Evolutionary conservation across 805 yeast genomes (phyloP).

Genomic region (Candida piceae): DNA sequence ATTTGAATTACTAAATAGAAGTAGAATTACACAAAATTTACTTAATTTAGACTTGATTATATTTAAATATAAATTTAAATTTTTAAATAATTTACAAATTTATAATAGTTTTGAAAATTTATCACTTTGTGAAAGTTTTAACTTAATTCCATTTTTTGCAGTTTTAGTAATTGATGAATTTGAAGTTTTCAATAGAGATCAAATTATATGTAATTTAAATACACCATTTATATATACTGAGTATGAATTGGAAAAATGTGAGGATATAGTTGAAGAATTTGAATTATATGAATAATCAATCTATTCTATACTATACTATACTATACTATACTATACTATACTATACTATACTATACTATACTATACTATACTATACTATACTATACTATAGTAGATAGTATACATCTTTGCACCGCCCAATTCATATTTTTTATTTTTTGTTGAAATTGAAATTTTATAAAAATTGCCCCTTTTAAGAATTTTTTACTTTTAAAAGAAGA

Average conservation of each 20-base stretch:
- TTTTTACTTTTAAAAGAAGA: no score
- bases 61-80: conserved; percentile 7
- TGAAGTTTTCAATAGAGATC: conserved; percentile 18
- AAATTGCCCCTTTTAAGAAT: no score
- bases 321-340: no score
- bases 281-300: no score
- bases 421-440: no score
- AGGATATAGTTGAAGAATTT: neutral
- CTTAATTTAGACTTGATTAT: conserved; percentile 13
- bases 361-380: neutral
- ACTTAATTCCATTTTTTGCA: conserved; percentile 10
- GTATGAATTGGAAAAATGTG: neutral
- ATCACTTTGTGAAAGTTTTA: neutral
- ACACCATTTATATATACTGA: conserved; percentile 15
- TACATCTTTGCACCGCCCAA: no score
- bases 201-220: conserved; percentile 8
- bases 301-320: no score
- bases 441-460: no score
- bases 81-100: conserved; percentile 12
- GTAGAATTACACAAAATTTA: conserved; percentile 12
- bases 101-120: conserved; percentile 5
- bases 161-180: conserved; percentile 14
- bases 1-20: conserved; percentile 16
- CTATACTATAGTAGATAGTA: no score
- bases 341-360: no score